These are phyloP conservation scores for Pleurotus cornucopiae DNA, from an alignment of 768 basidiomycete species.

Conservation along the genomic window DNA sequence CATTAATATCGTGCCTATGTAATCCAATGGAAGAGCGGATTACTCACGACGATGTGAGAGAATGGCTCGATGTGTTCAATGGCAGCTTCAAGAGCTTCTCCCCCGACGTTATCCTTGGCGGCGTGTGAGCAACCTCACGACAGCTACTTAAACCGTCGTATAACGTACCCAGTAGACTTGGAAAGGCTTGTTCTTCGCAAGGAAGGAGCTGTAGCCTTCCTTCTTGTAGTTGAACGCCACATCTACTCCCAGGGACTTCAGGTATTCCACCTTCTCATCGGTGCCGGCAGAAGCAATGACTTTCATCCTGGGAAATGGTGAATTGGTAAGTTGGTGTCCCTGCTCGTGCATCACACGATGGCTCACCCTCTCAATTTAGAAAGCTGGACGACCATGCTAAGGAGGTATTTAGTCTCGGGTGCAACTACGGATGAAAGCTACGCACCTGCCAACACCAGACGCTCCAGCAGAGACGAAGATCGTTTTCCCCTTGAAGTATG, in stretches of 20 bases:
- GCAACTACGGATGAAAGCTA: neutral
- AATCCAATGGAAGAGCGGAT: neutral
- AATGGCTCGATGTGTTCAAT: constrained; percentile 25
- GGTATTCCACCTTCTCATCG: constrained; percentile 46
- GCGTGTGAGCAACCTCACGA: neutral
- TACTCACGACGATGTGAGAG: constrained; percentile 28
- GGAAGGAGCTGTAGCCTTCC: constrained; percentile 28
- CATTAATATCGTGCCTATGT: too few species aligned
- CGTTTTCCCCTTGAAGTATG: constrained; percentile 15
- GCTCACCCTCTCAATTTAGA: constrained; percentile 1
- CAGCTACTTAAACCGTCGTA: neutral
- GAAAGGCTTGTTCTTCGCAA: constrained; percentile 36
- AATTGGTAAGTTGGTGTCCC: constrained; percentile 5
- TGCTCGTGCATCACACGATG: neutral
- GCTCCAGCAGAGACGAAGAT: constrained; percentile 20
- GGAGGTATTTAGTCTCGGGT: neutral
- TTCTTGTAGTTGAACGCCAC: constrained; percentile 55
- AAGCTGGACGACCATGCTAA: constrained; percentile 14
- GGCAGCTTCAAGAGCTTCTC: constrained; percentile 37
- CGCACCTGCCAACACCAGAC: constrained; percentile 18
- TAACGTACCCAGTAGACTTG: constrained; percentile 27
- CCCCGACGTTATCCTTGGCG: constrained; percentile 30
- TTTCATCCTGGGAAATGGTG: neutral
- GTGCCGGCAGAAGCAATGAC: constrained; percentile 30
- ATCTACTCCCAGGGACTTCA: constrained; percentile 41